phyloP scores from a whole-genome alignment of 2,329 filamentous ascomycete species.

The Microascus cirrosus region DNA sequence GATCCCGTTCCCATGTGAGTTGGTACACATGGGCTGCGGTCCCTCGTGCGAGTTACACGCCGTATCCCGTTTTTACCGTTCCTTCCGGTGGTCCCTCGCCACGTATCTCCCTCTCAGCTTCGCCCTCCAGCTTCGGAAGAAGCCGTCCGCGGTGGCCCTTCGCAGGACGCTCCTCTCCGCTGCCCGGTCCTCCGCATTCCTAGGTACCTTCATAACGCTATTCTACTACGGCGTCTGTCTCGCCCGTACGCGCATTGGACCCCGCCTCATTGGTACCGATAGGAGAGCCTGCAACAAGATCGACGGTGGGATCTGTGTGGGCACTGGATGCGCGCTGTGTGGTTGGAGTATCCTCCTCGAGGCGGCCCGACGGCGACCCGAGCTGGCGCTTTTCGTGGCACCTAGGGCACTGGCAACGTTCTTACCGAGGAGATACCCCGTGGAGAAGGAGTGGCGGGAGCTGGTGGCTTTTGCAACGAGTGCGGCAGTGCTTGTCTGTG shows the following conservation, averaged over 20 bases:
- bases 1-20: constrained; percentile 67
- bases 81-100: constrained; percentile 63
- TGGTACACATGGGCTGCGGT: constrained; percentile 72
- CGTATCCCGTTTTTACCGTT: constrained; percentile 51
- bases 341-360: constrained; percentile 77
- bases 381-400: constrained; percentile 71
- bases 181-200: constrained; percentile 62
- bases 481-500: constrained; percentile 59
- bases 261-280: constrained; percentile 49
- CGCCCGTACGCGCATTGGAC: constrained; percentile 61
- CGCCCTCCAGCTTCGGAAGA: constrained; percentile 32
- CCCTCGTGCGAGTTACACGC: constrained; percentile 67
- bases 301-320: constrained; percentile 57
- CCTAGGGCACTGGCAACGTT: constrained; percentile 67
- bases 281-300: constrained; percentile 34
- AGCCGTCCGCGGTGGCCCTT: constrained; percentile 31
- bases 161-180: constrained; percentile 48
- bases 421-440: constrained; percentile 57
- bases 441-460: constrained; percentile 56
- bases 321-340: constrained; percentile 61
- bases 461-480: constrained; percentile 54
- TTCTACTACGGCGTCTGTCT: constrained; percentile 85
- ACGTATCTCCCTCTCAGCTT: constrained; percentile 71
- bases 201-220: constrained; percentile 64
- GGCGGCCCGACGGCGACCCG: constrained; percentile 51